Evolutionary conservation across 345 rosid genomes (phyloP), one percentile per base, ranked within the genome.

Genomic region (Fremontodendron californicum): DNA sequence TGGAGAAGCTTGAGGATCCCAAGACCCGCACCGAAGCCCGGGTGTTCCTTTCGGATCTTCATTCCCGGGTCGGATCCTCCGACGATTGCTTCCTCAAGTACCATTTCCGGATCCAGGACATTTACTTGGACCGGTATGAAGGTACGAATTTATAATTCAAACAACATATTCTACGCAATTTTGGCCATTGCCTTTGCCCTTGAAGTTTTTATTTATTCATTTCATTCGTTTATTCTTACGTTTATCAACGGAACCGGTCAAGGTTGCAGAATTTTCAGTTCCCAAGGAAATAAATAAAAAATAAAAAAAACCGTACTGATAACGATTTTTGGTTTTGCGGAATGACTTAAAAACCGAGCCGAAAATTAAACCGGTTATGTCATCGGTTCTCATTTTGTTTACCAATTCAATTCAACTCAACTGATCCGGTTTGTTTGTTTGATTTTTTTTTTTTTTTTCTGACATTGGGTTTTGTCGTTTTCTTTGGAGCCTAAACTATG

Each of bases 101-200:
- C 79, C 97, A 95, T 79, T 95, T 91, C 82, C 90, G 79, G 87
- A 93, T 95, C 90, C 90, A 90, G 42, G 92, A 93, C 78, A 85
- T 91, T 77, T 40, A 84, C 55, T 79, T 95, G 70, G 91, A 89
- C 60, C 96, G 90, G 10, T 85, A 86, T 77, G 85, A 91, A 33
- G 35, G 35, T 33, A 33, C 1, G 35, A 33, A 33, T 33, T 33
- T 33, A 1, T 33, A 33, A 33, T 33, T 33, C 1, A 33, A 33
- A 33, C 35, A 33, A 33, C 35, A 33, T 33, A 33, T 33, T 33
- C 35, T 33, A 33, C 3, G 35, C 35, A 33, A 33, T 33, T 33
- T 33, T 33, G 3, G 35, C 2, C 35, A 3, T 33, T 33, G 3
- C 2, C 35, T 33, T 33, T 3, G 35, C 35, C 35, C 35, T 33